Evolutionary conservation across 2,329 filamentous ascomycete species (phyloP).

Genomic region (Pyrenochaeta sp.): DNA sequence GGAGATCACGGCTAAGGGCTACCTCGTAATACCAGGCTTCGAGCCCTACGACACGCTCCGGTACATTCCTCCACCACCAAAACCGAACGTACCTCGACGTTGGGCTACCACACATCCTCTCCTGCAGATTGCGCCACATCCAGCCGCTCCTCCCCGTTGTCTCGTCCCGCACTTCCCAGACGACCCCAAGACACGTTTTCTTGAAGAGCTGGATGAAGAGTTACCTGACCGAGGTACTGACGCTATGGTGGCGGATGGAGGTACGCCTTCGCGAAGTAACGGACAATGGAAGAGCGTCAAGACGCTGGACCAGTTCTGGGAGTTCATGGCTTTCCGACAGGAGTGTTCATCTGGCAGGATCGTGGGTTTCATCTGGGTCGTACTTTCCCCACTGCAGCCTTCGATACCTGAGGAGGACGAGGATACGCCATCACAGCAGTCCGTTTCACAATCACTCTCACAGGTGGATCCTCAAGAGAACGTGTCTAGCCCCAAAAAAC

Average conservation of each 20-base stretch:
- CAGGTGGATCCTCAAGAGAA: conserved; percentile 27
- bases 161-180: conserved; percentile 92
- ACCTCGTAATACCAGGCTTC: conserved; percentile 86
- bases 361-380: conserved; percentile 94
- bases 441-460: conserved; percentile 26
- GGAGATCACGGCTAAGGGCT: conserved; percentile 68
- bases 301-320: conserved; percentile 93
- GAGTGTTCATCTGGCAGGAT: conserved; percentile 92
- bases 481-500: conserved; percentile 21
- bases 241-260: conserved; percentile 42
- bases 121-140: conserved; percentile 74
- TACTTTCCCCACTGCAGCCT: conserved; percentile 71
- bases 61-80: conserved; percentile 70
- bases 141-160: conserved; percentile 78
- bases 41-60: conserved; percentile 81
- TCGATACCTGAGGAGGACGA: conserved; percentile 45
- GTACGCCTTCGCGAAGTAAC: conserved; percentile 60
- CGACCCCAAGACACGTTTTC: conserved; percentile 90
- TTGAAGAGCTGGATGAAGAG: conserved; percentile 89
- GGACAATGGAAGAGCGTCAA: conserved; percentile 85
- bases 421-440: conserved; percentile 35
- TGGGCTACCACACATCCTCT: conserved; percentile 74
- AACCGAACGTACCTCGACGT: conserved; percentile 49
- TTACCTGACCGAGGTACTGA: conserved; percentile 62
- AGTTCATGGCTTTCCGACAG: conserved; percentile 96